phyloP scores from a whole-genome alignment of 768 basidiomycete species.

The Paxillus ammoniavirescens region DNA sequence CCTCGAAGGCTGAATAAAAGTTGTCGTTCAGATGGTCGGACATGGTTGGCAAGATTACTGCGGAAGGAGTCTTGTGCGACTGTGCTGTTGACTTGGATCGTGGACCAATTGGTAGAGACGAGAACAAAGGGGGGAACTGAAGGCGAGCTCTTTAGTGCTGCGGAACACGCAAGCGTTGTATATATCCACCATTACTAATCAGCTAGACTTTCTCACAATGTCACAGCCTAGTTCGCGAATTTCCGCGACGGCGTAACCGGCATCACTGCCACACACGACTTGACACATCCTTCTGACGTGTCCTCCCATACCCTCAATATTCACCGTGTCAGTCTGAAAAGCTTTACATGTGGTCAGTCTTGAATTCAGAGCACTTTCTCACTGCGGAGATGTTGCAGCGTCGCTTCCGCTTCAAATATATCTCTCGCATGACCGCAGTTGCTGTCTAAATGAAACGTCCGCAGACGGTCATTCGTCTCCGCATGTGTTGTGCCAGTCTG shows the following conservation, averaged over 20 bases:
- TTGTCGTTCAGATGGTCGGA: constrained; percentile 30
- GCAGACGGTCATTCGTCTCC: not conserved
- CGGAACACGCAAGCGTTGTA: constrained; percentile 34
- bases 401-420: not conserved
- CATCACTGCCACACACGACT: not conserved
- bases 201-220: constrained; percentile 28
- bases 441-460: not conserved
- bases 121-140: constrained; percentile 5
- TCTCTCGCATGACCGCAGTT: not conserved
- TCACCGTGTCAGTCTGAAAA: too few species aligned
- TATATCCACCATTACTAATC: constrained; percentile 35
- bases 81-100: constrained; percentile 18
- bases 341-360: too few species aligned
- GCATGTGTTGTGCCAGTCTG: too few species aligned
- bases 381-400: constrained; percentile 18
- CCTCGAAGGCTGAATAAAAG: constrained; percentile 33
- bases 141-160: constrained; percentile 19
- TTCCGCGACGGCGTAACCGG: constrained; percentile 11
- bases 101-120: constrained; percentile 1
- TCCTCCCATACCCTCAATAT: too few species aligned
- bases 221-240: constrained; percentile 17
- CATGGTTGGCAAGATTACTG: constrained; percentile 27
- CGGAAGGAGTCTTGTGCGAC: constrained; percentile 20
- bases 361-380: not conserved
- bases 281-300: constrained; percentile 16